These are phyloP conservation scores for Cymbidium sinense DNA, from an alignment of 106 monocot species.

Conservation along the genomic window DNA sequence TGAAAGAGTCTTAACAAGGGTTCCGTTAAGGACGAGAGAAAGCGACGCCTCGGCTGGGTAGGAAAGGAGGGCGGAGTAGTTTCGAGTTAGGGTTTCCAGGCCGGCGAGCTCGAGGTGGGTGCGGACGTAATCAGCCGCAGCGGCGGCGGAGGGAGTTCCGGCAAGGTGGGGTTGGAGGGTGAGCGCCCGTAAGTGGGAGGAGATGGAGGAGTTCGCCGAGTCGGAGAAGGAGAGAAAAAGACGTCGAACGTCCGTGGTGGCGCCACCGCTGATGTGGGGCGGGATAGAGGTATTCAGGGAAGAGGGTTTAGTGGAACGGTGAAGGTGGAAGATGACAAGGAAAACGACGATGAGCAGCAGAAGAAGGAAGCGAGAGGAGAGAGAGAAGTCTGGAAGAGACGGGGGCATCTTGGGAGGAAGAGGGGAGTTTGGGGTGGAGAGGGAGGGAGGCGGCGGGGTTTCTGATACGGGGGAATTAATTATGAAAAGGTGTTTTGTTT, in stretches of 20 bases:
- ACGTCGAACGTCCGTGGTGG: neutral
- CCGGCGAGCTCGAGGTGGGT: constrained; percentile 42
- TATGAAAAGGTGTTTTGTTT: neutral
- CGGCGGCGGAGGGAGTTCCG: constrained; percentile 42
- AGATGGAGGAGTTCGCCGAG: constrained; percentile 54
- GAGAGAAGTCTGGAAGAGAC: constrained; percentile 1
- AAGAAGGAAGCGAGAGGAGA: neutral
- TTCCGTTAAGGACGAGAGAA: constrained; percentile 34
- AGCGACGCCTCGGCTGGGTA: constrained; percentile 59
- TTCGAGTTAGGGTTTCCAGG: constrained; percentile 22
- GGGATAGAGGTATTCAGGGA: neutral
- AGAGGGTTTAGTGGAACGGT: constrained; percentile 6
- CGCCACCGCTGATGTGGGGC: neutral
- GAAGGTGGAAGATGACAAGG: constrained; percentile 23
- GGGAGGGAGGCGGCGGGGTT: constrained; percentile 12
- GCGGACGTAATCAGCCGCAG: constrained; percentile 45
- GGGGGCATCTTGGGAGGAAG: constrained; percentile 16
- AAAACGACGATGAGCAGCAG: constrained; percentile 11
- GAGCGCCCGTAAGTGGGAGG: constrained; percentile 56
- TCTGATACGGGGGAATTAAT: constrained; percentile 3
- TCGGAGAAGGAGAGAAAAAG: constrained; percentile 40
- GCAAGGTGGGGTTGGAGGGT: constrained; percentile 73
- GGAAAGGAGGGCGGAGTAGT: constrained; percentile 61
- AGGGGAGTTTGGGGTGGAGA: neutral
- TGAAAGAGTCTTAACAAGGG: constrained; percentile 29